Evolutionary conservation across 1,139 yeast genomes (phyloP).

Genomic region (Taphrina betulina): DNA sequence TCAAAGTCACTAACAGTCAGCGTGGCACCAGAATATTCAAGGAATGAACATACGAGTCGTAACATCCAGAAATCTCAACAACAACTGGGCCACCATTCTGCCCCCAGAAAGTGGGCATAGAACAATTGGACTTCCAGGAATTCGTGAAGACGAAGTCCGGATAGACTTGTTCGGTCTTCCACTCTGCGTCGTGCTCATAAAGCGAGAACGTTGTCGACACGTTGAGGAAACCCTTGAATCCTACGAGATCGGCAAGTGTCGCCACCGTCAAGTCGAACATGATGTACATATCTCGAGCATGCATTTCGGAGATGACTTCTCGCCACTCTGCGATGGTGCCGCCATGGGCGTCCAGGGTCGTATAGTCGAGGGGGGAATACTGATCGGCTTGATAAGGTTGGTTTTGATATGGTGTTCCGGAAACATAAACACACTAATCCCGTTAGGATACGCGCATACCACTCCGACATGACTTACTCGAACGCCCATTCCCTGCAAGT

Average conservation of each 20-base stretch:
- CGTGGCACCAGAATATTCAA: neutral
- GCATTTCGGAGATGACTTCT: constrained; percentile 29
- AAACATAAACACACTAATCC: constrained; percentile 32
- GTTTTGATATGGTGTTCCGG: constrained; percentile 35
- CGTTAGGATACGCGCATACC: neutral
- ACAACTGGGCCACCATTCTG: constrained; percentile 34
- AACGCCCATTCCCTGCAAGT: constrained; percentile 38
- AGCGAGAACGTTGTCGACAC: constrained; percentile 32
- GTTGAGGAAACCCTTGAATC: constrained; percentile 32
- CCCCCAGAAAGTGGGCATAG: constrained; percentile 34
- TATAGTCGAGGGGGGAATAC: constrained; percentile 35
- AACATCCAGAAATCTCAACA: constrained; percentile 31
- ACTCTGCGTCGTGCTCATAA: constrained; percentile 33
- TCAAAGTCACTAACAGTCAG: constrained; percentile 30
- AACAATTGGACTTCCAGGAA: constrained; percentile 28
- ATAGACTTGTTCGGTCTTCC: constrained; percentile 31
- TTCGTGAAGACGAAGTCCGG: constrained; percentile 33
- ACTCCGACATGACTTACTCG: neutral
- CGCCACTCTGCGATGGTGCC: constrained; percentile 35
- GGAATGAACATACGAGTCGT: constrained; percentile 25
- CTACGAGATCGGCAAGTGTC: constrained; percentile 35
- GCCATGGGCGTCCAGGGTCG: constrained; percentile 33
- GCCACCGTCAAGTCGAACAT: constrained; percentile 34
- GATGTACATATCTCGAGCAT: constrained; percentile 33
- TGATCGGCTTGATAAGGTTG: constrained; percentile 36